Percentiles rank a stretch among this genome's conserved stretches.
phyloP scores from a whole-genome alignment of 148 eudicot genomes.

The Fagopyrum homotropicum region DNA sequence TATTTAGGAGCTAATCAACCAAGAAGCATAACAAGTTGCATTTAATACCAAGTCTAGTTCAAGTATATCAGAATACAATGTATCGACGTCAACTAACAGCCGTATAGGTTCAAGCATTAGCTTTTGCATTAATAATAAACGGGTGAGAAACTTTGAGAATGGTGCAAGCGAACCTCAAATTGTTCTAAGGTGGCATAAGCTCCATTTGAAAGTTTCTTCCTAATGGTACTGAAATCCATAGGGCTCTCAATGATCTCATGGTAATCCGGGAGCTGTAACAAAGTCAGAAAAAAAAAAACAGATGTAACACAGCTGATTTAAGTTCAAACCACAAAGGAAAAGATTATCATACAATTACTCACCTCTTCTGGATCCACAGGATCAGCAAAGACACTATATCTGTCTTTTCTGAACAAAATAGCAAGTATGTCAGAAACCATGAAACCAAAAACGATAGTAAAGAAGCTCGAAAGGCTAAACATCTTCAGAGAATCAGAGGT shows the following conservation, averaged over 20 bases:
- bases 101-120: background rate
- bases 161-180: conserved; percentile 57
- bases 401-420: conserved; percentile 65
- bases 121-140: background rate
- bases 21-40: background rate
- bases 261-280: conserved; percentile 80
- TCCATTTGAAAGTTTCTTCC: conserved; percentile 52
- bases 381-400: conserved; percentile 74
- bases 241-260: conserved; percentile 69
- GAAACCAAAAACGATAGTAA: conserved; percentile 15
- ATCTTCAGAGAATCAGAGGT: background rate
- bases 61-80: background rate
- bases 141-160: background rate
- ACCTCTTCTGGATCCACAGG: conserved; percentile 96
- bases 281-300: background rate
- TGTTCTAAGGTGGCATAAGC: conserved; percentile 50
- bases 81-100: background rate
- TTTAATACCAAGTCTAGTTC: background rate
- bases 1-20: background rate
- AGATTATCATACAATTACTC: background rate
- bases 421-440: conserved; percentile 15
- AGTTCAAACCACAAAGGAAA: background rate
- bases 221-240: conserved; percentile 85
- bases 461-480: background rate
- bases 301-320: background rate